Conservation (phyloP, 2,329 filamentous ascomycete species). For the Colletotrichum sp. region DNA sequence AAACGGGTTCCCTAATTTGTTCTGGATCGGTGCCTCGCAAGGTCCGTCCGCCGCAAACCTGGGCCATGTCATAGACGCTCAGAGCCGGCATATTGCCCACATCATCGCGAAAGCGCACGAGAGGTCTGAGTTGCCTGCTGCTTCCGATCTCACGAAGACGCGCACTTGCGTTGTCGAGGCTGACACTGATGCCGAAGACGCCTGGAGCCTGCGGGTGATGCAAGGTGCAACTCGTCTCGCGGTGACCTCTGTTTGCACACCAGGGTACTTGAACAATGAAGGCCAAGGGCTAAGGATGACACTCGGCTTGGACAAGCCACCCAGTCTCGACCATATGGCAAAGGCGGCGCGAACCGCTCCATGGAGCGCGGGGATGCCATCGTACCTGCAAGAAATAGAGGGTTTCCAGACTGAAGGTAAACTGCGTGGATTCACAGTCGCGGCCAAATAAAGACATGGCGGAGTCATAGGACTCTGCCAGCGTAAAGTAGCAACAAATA, state of each 20-base stretch:
- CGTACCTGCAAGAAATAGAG: background rate
- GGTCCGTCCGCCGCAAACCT: background rate
- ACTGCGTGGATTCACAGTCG: background rate
- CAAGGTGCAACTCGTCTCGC: background rate
- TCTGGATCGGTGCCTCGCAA: background rate
- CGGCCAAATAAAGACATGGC: background rate
- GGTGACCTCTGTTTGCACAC: background rate
- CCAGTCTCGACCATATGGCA: background rate
- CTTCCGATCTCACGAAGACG: background rate
- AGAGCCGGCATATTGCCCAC: background rate
- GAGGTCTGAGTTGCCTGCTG: background rate
- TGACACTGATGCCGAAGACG: background rate
- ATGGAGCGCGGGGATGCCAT: background rate
- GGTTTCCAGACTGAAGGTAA: background rate
- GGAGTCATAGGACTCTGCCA: background rate
- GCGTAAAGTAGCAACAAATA: background rate
- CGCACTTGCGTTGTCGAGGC: background rate
- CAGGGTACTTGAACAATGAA: background rate
- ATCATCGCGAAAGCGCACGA: background rate
- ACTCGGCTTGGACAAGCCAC: background rate
- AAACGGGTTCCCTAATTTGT: background rate
- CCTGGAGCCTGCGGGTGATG: background rate
- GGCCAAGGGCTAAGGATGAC: background rate
- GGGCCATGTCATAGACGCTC: background rate
- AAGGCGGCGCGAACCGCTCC: background rate